Conservation (phyloP, 1,284 basidiomycete genomes). For the Dichomitus squalens region DNA sequence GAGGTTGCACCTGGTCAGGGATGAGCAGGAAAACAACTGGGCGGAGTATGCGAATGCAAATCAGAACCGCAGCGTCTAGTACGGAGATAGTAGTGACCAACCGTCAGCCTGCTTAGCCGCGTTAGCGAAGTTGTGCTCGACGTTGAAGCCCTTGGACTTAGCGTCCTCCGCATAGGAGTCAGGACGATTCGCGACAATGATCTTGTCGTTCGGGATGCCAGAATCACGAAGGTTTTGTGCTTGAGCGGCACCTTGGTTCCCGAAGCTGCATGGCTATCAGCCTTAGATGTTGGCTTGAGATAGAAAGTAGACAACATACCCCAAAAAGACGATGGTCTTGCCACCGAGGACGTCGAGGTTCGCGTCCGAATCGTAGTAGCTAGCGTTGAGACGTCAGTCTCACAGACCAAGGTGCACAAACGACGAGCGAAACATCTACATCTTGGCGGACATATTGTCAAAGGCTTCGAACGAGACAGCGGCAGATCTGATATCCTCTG, state of each 20-base stretch:
- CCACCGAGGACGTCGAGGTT: slow-evolving; percentile 47
- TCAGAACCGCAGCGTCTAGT: not conserved
- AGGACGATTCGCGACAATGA: slow-evolving; percentile 59
- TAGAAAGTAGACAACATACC: slow-evolving; percentile 37
- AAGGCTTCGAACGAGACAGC: not conserved
- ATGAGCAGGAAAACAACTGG: slow-evolving; percentile 62
- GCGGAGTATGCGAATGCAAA: not conserved
- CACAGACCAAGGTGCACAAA: not conserved
- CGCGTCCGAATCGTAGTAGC: slow-evolving; percentile 66
- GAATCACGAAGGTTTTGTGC: slow-evolving; percentile 68
- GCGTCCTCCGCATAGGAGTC: slow-evolving; percentile 62
- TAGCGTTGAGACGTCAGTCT: slow-evolving; percentile 24
- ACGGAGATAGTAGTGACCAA: slow-evolving; percentile 26
- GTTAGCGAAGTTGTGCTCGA: slow-evolving; percentile 58
- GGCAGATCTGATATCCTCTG: not conserved
- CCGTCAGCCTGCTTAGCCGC: slow-evolving; percentile 60
- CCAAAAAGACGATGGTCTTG: slow-evolving; percentile 63
- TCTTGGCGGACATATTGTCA: slow-evolving; percentile 46
- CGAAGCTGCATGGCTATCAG: slow-evolving; percentile 45
- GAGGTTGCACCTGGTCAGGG: slow-evolving; percentile 65
- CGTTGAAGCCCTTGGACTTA: slow-evolving; percentile 55
- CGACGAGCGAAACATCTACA: slow-evolving; percentile 35
- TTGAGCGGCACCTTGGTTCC: slow-evolving; percentile 69
- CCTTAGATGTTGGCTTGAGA: not conserved
- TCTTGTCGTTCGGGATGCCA: slow-evolving; percentile 61